Evolutionary conservation across 768 basidiomycete species (phyloP).

Genomic region (Xerocomus potaroensis): DNA sequence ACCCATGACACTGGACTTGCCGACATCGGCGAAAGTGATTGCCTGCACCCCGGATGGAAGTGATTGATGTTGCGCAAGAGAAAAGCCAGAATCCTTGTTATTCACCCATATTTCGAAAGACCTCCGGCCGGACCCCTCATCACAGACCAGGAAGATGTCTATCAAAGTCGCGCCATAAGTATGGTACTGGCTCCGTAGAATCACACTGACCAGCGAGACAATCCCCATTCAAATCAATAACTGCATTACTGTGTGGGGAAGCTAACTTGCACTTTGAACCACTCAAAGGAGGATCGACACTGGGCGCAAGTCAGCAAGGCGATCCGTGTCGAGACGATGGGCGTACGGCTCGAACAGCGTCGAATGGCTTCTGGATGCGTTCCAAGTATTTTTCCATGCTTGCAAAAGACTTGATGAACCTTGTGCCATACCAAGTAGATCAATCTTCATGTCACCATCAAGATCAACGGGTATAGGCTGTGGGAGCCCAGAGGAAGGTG

Average conservation of each 20-base stretch:
- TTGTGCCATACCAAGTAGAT: conserved; percentile 67
- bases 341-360: conserved; percentile 67
- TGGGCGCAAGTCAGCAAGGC: conserved; percentile 25
- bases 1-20: conserved; percentile 37
- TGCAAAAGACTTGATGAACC: conserved; percentile 41
- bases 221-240: conserved; percentile 92
- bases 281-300: conserved; percentile 55
- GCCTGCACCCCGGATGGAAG: conserved; percentile 76
- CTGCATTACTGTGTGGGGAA: conserved; percentile 91
- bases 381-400: conserved; percentile 83
- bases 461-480: conserved; percentile 88
- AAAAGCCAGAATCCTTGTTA: conserved; percentile 71
- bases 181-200: not conserved
- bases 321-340: not conserved
- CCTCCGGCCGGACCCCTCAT: conserved; percentile 51
- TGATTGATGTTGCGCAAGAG: conserved; percentile 57
- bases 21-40: conserved; percentile 88
- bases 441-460: conserved; percentile 85
- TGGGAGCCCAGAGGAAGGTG: conserved; percentile 61
- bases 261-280: conserved; percentile 70
- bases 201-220: conserved; percentile 72
- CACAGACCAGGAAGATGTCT: conserved; percentile 91
- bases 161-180: conserved; percentile 6
- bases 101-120: conserved; percentile 94
- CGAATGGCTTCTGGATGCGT: conserved; percentile 47